Conservation (phyloP, 1,284 basidiomycete species). For the Naganishia sp. region DNA sequence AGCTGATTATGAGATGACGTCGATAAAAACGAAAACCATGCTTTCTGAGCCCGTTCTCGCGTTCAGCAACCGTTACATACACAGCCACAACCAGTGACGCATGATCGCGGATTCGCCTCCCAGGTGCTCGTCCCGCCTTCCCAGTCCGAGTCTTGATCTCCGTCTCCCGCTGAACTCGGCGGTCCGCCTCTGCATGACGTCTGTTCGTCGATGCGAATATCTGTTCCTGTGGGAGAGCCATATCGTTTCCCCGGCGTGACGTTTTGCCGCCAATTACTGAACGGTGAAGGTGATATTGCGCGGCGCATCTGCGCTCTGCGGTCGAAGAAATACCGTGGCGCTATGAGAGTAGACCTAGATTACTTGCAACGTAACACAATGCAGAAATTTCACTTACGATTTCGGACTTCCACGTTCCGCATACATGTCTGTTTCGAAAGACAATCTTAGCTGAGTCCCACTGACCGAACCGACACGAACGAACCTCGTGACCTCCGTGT, state of each 20-base stretch:
- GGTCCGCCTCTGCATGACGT: conserved; percentile 8
- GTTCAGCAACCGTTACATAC: conserved; percentile 1
- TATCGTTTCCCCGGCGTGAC: conserved; percentile 19
- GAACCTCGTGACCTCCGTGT: conserved; percentile 20
- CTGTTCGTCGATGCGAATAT: not conserved
- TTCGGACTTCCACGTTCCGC: conserved; percentile 23
- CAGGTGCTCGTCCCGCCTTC: conserved; percentile 1
- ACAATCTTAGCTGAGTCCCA: not conserved
- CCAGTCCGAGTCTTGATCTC: conserved; percentile 4
- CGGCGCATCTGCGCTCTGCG: conserved; percentile 1
- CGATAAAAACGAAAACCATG: no score
- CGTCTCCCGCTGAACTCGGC: conserved; percentile 5
- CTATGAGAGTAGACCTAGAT: not conserved
- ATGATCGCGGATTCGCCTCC: conserved; percentile 23
- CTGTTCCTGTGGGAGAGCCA: conserved; percentile 13
- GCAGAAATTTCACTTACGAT: not conserved
- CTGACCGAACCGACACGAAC: not conserved
- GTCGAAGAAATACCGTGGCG: conserved; percentile 9
- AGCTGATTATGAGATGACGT: not conserved
- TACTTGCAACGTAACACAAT: not conserved
- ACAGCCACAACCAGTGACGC: conserved; percentile 23
- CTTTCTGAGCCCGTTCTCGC: not conserved
- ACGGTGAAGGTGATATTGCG: conserved; percentile 12
- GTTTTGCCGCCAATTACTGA: conserved; percentile 21
- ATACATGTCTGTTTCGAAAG: conserved; percentile 5